Evolutionary conservation across 208 protist species (phyloP), one percentile per base, ranked within the genome.

Genomic region (Crithidia bombi): DNA sequence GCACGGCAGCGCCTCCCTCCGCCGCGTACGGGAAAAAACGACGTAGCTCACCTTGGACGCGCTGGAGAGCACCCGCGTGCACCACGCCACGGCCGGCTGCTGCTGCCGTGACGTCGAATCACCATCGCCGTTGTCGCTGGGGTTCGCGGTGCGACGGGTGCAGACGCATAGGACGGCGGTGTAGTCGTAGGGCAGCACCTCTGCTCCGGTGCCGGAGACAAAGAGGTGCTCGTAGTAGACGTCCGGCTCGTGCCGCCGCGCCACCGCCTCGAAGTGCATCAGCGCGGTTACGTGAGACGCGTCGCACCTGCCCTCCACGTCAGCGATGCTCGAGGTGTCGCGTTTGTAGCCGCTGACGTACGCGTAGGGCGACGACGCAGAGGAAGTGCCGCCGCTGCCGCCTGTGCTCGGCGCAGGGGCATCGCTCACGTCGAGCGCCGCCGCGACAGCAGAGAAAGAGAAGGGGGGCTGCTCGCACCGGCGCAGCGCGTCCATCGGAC

Each of bases 111-210:
- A n/a, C n/a, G n/a, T n/a, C n/a, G n/a, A n/a, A n/a, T n/a, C n/a
- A n/a, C n/a, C n/a, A n/a, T n/a, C n/a, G n/a, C n/a, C n/a, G n/a
- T n/a, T n/a, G n/a, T n/a, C n/a, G n/a, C n/a, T n/a, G n/a, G n/a
- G n/a, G n/a, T n/a, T n/a, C n/a, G n/a, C n/a, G n/a, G n/a, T n/a
- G 17, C 61, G 58, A 19, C 54, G 72, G 19, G 81, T 69, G 36
- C 81, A 81, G 56, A 95, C 56, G 59, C 80, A 87, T 26, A 95
- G 64, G 21, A 89, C 36, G 28, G 79, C 75, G 6, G 86, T 83
- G 69, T 81, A 94, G 58, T 94, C 89, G 56, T 92, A 94, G 0
- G 86, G 81, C 43, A 94, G 72, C 67, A 94, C 87, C n/a, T 82
- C 75, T 5, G 86, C 63, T 7, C 84, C 89, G 33, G 58, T 51